phyloP scores from a whole-genome alignment of 2,329 filamentous ascomycete species.

The Ceratocystis alfenasii region DNA sequence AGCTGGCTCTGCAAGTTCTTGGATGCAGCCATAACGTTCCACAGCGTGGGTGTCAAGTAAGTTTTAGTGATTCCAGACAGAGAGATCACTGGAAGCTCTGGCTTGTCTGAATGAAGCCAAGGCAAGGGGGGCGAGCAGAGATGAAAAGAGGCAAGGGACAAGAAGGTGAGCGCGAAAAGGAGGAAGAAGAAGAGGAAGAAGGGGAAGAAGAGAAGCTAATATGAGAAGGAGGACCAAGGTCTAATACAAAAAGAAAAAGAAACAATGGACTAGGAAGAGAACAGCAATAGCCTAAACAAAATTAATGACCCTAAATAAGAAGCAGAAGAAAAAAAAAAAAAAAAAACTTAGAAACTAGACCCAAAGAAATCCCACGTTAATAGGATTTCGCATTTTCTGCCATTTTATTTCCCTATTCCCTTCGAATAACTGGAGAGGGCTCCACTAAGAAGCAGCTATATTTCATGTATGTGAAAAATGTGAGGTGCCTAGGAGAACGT shows the following conservation, averaged over 20 bases:
- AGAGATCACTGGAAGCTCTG: not conserved
- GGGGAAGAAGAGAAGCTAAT: not conserved
- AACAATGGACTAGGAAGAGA: not conserved
- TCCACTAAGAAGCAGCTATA: not conserved
- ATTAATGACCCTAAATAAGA: not conserved
- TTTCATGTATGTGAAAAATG: not conserved
- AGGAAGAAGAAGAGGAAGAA: constrained; percentile 6
- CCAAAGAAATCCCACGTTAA: not conserved
- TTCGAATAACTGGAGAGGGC: not conserved
- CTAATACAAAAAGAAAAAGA: constrained; percentile 10
- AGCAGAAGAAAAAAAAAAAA: not conserved
- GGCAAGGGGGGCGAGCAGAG: too few relatives aligned
- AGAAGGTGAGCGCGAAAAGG: not conserved
- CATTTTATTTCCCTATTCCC: not conserved
- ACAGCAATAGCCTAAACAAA: not conserved
- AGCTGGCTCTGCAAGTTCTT: constrained; percentile 5
- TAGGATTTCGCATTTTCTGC: not conserved
- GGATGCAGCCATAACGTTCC: constrained; percentile 1
- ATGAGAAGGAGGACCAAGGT: not conserved
- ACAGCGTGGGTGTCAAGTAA: too few relatives aligned
- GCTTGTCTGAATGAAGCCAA: not conserved
- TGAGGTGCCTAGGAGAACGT: not conserved
- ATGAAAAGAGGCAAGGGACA: not conserved
- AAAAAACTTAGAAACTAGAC: constrained; percentile 6
- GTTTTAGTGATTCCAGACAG: too few relatives aligned